These are phyloP conservation scores for Cajanus cajan DNA, from an alignment of 306 rosid species.

Conservation along the genomic window DNA sequence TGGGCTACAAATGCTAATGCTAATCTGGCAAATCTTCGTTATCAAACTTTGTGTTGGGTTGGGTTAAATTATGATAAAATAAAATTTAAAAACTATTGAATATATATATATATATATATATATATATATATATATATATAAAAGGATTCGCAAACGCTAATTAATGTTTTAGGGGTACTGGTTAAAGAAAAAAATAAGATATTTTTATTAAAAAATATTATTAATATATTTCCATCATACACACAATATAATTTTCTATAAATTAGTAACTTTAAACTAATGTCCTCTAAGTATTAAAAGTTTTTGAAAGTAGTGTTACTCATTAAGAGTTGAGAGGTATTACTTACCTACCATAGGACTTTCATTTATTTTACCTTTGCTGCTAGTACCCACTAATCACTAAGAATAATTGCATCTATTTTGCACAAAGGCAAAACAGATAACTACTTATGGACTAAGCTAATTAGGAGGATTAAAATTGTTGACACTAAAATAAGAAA, in stretches of 20 bases:
- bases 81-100: not conserved
- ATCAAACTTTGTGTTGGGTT: not conserved
- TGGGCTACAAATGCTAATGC: conserved; percentile 8
- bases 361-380: conserved; percentile 19
- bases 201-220: too few relatives aligned
- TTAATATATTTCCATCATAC: not conserved
- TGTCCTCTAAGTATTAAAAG: not conserved
- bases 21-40: conserved; percentile 34
- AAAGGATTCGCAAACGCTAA: not conserved
- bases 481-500: not conserved
- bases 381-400: not conserved
- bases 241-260: not conserved
- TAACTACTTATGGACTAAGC: not conserved
- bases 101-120: not conserved
- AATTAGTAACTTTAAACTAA: not conserved
- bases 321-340: conserved; percentile 7
- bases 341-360: conserved; percentile 12
- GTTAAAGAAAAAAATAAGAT: not conserved
- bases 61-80: not conserved
- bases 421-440: conserved; percentile 4
- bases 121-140: not conserved
- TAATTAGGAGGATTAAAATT: not conserved
- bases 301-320: not conserved
- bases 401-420: not conserved
- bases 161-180: not conserved